phyloP scores from a whole-genome alignment of 2,329 filamentous ascomycete genomes.

The Acrocalymma vagum region DNA sequence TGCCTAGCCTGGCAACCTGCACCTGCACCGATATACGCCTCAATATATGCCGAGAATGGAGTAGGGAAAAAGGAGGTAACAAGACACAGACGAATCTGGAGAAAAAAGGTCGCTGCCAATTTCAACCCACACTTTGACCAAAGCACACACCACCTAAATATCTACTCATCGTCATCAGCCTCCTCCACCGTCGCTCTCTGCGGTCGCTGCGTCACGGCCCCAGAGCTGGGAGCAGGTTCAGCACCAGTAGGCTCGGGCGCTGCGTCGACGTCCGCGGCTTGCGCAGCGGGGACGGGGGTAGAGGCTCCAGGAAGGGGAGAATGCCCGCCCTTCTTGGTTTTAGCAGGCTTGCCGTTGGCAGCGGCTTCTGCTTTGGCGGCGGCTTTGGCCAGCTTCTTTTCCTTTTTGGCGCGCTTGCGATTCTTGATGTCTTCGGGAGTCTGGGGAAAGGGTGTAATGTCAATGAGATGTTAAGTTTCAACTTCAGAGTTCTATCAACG shows the following conservation, averaged over 20 bases:
- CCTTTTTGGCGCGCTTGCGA: conserved; percentile 54
- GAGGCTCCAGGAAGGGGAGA: conserved; percentile 35
- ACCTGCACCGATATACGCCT: too few species aligned
- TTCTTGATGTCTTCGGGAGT: conserved; percentile 53
- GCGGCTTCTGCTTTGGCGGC: conserved; percentile 40
- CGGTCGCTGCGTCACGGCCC: conserved; percentile 35
- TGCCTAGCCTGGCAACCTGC: too few species aligned
- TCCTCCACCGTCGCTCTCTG: conserved; percentile 48
- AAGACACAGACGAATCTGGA: too few species aligned
- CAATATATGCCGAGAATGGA: too few species aligned
- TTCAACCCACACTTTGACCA: too few species aligned
- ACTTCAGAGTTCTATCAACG: conserved; percentile 3
- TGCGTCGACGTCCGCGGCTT: conserved; percentile 26
- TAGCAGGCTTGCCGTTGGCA: conserved; percentile 36
- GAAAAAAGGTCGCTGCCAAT: too few species aligned
- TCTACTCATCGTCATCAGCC: conserved; percentile 44
- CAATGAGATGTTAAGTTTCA: conserved; percentile 2
- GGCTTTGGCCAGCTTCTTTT: conserved; percentile 45
- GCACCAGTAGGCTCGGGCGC: conserved; percentile 41
- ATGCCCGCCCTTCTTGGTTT: conserved; percentile 44
- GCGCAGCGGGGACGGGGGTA: conserved; percentile 17
- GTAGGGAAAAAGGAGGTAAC: too few species aligned
- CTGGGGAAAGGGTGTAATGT: conserved; percentile 19
- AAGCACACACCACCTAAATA: not conserved
- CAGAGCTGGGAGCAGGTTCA: conserved; percentile 23